Conservation (phyloP, 768 basidiomycete species). For the Cystofilobasidium capitatum region DNA sequence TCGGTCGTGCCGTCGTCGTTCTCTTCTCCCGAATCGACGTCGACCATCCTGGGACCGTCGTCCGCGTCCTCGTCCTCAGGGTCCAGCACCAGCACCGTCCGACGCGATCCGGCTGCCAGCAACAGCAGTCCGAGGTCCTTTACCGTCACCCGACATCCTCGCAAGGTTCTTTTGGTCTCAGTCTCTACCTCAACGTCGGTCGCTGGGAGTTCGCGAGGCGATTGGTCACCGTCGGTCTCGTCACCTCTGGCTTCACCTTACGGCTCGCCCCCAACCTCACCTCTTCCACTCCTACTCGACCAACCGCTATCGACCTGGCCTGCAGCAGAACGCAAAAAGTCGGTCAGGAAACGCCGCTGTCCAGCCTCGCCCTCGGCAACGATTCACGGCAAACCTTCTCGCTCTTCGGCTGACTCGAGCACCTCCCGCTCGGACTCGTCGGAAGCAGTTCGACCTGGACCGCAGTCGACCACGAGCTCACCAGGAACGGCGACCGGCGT, state of each 20-base stretch:
- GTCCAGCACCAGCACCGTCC: background rate
- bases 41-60: background rate
- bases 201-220: background rate
- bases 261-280: background rate
- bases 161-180: background rate
- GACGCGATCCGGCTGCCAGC: background rate
- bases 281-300: background rate
- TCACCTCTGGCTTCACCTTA: background rate
- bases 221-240: background rate
- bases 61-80: background rate
- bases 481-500: background rate
- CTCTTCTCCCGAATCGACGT: background rate
- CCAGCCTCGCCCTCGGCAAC: background rate
- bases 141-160: background rate
- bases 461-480: background rate
- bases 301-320: background rate
- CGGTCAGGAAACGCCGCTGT: background rate
- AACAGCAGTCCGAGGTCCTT: background rate
- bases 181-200: background rate
- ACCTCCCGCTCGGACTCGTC: background rate
- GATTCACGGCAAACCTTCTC: background rate
- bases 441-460: no score
- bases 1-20: background rate
- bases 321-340: background rate
- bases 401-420: background rate